Evolutionary conservation across 164 flowering plant species (phyloP).

Genomic region (Magnolia kwangsiensis): DNA sequence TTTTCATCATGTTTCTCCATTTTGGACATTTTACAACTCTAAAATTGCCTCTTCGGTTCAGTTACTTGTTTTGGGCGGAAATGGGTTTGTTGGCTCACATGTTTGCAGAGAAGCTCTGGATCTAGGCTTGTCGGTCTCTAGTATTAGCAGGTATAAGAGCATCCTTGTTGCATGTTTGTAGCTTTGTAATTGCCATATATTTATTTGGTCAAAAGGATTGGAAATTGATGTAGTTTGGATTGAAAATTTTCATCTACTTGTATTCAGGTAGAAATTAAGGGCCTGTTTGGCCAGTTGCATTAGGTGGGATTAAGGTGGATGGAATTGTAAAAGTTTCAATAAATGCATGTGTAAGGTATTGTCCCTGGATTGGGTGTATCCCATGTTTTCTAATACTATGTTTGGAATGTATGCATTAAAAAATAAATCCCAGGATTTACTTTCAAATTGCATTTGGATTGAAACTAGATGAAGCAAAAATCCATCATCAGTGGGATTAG

Average conservation of each 20-base stretch:
- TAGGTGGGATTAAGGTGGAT: no score
- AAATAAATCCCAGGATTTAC: no score
- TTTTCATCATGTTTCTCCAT: background rate
- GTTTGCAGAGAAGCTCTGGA: constrained; percentile 77
- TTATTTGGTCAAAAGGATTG: background rate
- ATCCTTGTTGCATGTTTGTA: background rate
- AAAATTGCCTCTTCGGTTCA: constrained; percentile 17
- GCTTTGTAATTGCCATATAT: background rate
- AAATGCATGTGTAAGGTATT: no score
- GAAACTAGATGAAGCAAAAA: no score
- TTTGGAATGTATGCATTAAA: no score
- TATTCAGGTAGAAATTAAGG: background rate
- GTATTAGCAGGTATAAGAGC: constrained; percentile 82
- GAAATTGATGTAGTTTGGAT: no score
- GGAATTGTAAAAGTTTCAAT: no score
- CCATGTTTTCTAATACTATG: no score
- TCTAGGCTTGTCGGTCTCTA: constrained; percentile 69
- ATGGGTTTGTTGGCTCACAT: constrained; percentile 98
- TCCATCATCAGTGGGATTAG: no score
- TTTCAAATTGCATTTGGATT: no score
- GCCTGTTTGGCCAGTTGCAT: no score
- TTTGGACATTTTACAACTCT: background rate
- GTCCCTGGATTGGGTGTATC: no score
- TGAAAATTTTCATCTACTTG: background rate
- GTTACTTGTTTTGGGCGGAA: constrained; percentile 95